These are phyloP conservation scores for Aspergillus thermomutatus DNA, from an alignment of 2,329 filamentous ascomycete species.

Conservation along the genomic window DNA sequence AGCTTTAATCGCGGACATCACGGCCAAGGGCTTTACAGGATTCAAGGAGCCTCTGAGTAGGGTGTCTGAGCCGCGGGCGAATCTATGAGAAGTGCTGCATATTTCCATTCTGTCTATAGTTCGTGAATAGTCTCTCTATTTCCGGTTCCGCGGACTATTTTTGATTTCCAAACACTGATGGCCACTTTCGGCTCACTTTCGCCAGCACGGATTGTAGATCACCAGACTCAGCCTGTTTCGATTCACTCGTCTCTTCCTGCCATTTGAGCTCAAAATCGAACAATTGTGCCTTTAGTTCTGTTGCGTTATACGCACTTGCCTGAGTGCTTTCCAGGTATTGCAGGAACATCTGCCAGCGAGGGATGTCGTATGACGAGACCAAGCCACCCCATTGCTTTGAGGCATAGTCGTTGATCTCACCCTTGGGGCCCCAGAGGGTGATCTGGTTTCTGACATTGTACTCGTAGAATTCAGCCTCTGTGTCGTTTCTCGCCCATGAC, in stretches of 20 bases:
- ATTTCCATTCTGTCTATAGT: background rate
- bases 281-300: background rate
- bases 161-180: background rate
- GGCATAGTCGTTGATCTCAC: constrained; percentile 51
- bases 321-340: constrained; percentile 24
- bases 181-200: background rate
- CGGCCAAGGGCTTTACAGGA: background rate
- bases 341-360: constrained; percentile 47
- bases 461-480: constrained; percentile 37
- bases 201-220: background rate
- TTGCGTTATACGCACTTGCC: background rate
- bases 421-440: constrained; percentile 49
- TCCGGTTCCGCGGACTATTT: background rate
- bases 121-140: background rate
- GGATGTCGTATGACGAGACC: constrained; percentile 45
- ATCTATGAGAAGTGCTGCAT: background rate
- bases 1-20: background rate
- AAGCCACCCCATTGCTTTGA: constrained; percentile 50
- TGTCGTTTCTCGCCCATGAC: constrained; percentile 24
- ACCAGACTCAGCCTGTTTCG: background rate
- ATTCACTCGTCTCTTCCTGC: background rate
- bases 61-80: background rate
- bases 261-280: background rate
- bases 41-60: constrained; percentile 2
- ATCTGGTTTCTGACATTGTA: constrained; percentile 51